Base-by-base conservation (phyloP, 2,329 filamentous ascomycete species). In the Phyllosticta citrichinensis region DNA sequence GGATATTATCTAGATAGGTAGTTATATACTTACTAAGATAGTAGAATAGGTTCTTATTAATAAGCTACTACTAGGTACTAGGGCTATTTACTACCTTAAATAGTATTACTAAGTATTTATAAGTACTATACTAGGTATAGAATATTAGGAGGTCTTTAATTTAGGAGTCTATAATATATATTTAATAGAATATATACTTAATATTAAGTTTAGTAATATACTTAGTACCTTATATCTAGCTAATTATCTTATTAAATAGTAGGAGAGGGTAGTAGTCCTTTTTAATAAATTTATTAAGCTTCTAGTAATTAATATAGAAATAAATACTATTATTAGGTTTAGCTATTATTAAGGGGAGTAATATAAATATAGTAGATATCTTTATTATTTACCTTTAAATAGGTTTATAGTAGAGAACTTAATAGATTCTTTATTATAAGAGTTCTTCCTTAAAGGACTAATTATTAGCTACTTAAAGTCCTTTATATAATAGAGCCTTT, bases 161-260 rank as follows among this genome's bases (percentile, higher is more conserved):
- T 47, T 66, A 35, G 58, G 55, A 40, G 47, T 61, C 52, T 19
- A 33, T 20, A 53, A 65, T 63, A 12, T 56, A 25, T 1, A 66
- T 62, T 33, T 56, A 52, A 53, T 66, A 60, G 58, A 62, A 65
- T 2, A 25, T 54, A 20, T 33, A n/a, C 4, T 59, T 55, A 54
- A 66, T 58, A 61, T 65, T 57, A 35, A 65, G 40, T 25, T 63
- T 66, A 14, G 40, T 64, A 60, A 62, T 64, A n/a, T 61, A 61
- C 25, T 63, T 63, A 19, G 52, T 52, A 47, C 56, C 61, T 22
- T 14, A 33, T 19, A 62, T 20, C 35, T 57, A 40, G 50, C 55
- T 24, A 12, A 63, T 51, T 9, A 56, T 56, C 25, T 65, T 30
- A n/a, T 62, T 24, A 33, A 65, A 61, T 55, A 50, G 14, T n/a